These are phyloP conservation scores for Ophiocordyceps camponoti-leonardi DNA, from an alignment of 2,329 filamentous ascomycete species.

Conservation along the genomic window DNA sequence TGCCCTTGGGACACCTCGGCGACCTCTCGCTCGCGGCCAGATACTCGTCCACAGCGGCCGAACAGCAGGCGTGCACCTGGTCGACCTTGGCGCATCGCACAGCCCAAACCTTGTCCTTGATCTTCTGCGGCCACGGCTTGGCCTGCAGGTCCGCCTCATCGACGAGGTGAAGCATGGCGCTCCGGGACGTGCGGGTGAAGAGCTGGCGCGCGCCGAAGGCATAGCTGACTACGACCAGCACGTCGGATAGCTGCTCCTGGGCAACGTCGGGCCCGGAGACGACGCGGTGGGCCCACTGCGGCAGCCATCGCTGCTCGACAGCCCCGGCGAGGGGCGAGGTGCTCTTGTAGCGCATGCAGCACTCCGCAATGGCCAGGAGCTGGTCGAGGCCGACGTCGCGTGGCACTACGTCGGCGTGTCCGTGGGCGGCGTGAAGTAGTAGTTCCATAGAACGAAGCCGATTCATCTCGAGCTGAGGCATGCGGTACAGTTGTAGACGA, in stretches of 20 bases:
- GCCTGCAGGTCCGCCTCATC: slow-evolving; percentile 23
- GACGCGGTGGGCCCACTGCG: slow-evolving; percentile 28
- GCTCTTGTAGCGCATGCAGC: slow-evolving; percentile 30
- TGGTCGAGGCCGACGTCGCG: slow-evolving; percentile 26
- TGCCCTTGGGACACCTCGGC: slow-evolving; percentile 31
- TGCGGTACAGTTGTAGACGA: slow-evolving; percentile 28
- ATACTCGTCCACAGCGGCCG: slow-evolving; percentile 26
- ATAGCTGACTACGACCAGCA: slow-evolving; percentile 33
- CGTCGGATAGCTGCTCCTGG: slow-evolving; percentile 28
- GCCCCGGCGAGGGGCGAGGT: slow-evolving; percentile 31
- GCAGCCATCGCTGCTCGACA: slow-evolving; percentile 34
- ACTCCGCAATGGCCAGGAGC: slow-evolving; percentile 34
- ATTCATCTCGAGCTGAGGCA: slow-evolving; percentile 33
- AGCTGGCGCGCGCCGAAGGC: slow-evolving; percentile 30
- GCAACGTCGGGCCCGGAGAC: slow-evolving; percentile 9
- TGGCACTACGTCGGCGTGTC: slow-evolving; percentile 28
- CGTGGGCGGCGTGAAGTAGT: slow-evolving; percentile 32
- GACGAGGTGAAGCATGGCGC: slow-evolving; percentile 25
- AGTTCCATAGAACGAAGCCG: slow-evolving; percentile 22
- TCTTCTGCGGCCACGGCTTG: slow-evolving; percentile 27
- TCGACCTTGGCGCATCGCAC: slow-evolving; percentile 30
- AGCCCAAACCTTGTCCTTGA: slow-evolving; percentile 30
- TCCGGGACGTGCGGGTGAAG: slow-evolving; percentile 32
- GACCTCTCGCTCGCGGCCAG: slow-evolving; percentile 14
- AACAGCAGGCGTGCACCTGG: slow-evolving; percentile 30